Evolutionary conservation across 2,329 filamentous ascomycete species (phyloP), one percentile per base, ranked within the genome.

Genomic region (Aspergillus ruber): DNA sequence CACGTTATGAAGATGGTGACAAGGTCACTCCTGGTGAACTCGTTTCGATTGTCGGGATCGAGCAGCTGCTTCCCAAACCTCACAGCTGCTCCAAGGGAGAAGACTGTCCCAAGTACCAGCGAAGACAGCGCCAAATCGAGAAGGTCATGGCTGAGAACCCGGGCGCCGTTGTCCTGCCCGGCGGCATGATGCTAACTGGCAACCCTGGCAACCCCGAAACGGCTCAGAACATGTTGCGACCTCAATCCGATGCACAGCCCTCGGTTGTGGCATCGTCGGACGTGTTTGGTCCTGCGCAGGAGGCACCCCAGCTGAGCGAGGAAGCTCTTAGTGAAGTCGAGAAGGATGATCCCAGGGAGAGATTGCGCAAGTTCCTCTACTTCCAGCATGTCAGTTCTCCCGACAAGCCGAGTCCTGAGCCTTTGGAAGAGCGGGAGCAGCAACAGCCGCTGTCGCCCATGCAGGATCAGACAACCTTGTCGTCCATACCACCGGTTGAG

Each of bases 241-340:
- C 87, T 17, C 73, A 83, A 17, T 93, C 88, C 5, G 85, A 93
- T 59, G 82, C 80, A 29, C 80, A 85, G 7, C 86, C 86, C 13
- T 95, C 89, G 1, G 79, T 95, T 10, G 85, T 95, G 47, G 90
- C 90, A 35, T 95, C 90, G 2, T 95, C 90, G 2, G 90, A 95
- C 65, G 78, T 95, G 29, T 79, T 95, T 53, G 89, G 89, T 6
- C 85, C 88, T 7, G 80, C 81, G 6, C 68, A 78, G 42, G 66
- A 84, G 23, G 80, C 85, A 27, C 78, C 90, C 52, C 72, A 70
- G 39, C 80, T 95, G 36, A 83, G 89, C 61, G 85, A 89, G 66
- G 82, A 85, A 43, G 77, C 78, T 41, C 82, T 95, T 29, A 82
- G 82, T 51, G 81, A 78, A 54, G 65, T 95, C 42, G 81, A 86